phyloP scores from a whole-genome alignment of 495 filamentous ascomycete species.

The Staphylotrichum longicolle region DNA sequence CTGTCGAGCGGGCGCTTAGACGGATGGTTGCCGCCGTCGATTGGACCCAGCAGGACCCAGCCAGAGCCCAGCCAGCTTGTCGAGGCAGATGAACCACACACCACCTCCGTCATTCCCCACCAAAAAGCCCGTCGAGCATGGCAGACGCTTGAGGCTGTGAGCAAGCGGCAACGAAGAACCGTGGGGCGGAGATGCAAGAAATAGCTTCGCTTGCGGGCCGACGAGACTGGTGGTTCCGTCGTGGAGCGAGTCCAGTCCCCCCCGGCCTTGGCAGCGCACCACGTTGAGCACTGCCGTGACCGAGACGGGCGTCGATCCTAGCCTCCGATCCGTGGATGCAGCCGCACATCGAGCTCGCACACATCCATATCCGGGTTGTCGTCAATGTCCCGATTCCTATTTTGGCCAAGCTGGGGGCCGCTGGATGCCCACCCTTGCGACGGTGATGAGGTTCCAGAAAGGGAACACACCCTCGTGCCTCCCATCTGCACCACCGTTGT shows the following conservation, averaged over 20 bases:
- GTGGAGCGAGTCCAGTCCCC: not conserved
- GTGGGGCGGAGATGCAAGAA: not conserved
- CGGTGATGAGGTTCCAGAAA: not conserved
- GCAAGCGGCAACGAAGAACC: not conserved
- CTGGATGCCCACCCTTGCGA: not conserved
- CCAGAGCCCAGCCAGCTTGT: not conserved
- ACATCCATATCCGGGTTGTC: constrained; percentile 5
- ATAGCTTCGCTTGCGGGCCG: constrained; percentile 8
- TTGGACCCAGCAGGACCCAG: constrained; percentile 22
- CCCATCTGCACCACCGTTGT: not conserved
- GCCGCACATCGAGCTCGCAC: constrained; percentile 17
- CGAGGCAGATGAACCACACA: constrained; percentile 24
- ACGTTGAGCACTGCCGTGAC: not conserved
- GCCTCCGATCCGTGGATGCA: constrained; percentile 18
- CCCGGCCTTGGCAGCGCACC: not conserved
- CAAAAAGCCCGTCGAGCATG: not conserved
- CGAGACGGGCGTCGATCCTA: constrained; percentile 8
- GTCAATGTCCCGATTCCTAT: not conserved
- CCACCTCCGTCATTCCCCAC: constrained; percentile 7
- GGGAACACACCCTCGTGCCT: constrained; percentile 10
- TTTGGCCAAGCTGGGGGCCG: not conserved
- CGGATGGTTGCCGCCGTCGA: constrained; percentile 27
- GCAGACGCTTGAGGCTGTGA: not conserved
- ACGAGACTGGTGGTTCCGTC: not conserved
- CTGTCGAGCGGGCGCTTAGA: constrained; percentile 36